A percentile compares a stretch with the other conserved stretches of the same genome.
phyloP scores from a whole-genome alignment of 2,329 filamentous ascomycete species.

The Microdochium bolleyi region DNA sequence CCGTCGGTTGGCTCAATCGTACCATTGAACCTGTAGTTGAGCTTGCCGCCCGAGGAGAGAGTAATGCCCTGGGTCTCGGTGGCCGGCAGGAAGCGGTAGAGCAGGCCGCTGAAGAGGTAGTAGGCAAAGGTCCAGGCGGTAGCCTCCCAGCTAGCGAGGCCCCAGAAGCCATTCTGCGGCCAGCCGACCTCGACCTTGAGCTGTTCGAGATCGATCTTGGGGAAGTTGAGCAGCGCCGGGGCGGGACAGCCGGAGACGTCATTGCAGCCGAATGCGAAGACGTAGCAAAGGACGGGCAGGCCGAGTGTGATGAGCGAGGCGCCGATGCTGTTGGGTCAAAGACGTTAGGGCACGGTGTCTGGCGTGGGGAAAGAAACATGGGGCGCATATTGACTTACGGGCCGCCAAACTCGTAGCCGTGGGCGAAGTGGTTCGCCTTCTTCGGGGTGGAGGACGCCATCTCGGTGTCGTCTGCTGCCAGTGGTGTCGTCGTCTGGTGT shows the following conservation, averaged over 20 bases:
- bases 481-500: background rate
- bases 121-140: slow-evolving; percentile 67
- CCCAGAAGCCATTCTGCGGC: slow-evolving; percentile 62
- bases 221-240: slow-evolving; percentile 68
- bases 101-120: slow-evolving; percentile 65
- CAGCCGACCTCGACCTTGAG: slow-evolving; percentile 78
- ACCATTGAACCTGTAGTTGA: slow-evolving; percentile 81
- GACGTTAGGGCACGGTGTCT: background rate
- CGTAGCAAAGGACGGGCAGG: slow-evolving; percentile 71
- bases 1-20: slow-evolving; percentile 12
- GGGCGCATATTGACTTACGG: slow-evolving; percentile 32
- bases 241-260: slow-evolving; percentile 87
- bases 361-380: background rate
- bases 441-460: slow-evolving; percentile 26
- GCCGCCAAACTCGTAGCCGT: slow-evolving; percentile 36
- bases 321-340: slow-evolving; percentile 49
- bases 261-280: slow-evolving; percentile 82
- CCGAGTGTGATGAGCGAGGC: slow-evolving; percentile 72
- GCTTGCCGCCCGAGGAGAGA: slow-evolving; percentile 61
- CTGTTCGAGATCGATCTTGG: slow-evolving; percentile 59
- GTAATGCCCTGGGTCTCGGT: slow-evolving; percentile 61
- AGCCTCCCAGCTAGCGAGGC: slow-evolving; percentile 62
- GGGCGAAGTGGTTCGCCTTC: slow-evolving; percentile 5
- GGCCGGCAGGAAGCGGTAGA: slow-evolving; percentile 73
- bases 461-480: slow-evolving; percentile 18